These are phyloP conservation scores for Aspergillus indologenus DNA, from an alignment of 495 filamentous ascomycete species.

Conservation along the genomic window DNA sequence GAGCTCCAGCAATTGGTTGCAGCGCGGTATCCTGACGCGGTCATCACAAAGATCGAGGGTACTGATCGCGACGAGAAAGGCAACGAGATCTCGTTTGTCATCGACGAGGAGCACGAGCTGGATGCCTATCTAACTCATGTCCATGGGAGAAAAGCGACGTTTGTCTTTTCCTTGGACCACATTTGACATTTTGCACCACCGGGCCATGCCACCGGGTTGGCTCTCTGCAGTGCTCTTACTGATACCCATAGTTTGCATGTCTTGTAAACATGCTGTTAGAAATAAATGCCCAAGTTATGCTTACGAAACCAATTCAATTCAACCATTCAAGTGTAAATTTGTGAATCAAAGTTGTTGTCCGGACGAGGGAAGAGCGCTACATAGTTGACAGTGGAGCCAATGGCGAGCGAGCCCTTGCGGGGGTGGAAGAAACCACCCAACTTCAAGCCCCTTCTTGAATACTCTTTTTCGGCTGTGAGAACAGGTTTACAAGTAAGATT, in stretches of 20 bases:
- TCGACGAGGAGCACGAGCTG: slow-evolving; percentile 68
- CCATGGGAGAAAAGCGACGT: slow-evolving; percentile 60
- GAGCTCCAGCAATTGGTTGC: slow-evolving; percentile 54
- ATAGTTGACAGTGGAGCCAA: neutral
- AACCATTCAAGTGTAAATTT: neutral
- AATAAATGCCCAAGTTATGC: neutral
- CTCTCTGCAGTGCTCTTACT: neutral
- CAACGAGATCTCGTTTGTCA: slow-evolving; percentile 53
- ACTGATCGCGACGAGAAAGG: slow-evolving; percentile 57
- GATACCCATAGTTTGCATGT: neutral
- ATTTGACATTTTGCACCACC: neutral
- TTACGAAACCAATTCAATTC: too few relatives aligned
- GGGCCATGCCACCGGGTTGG: too few relatives aligned
- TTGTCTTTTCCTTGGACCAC: slow-evolving; percentile 49
- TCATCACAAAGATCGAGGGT: slow-evolving; percentile 61
- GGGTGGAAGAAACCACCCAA: neutral
- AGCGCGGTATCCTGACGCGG: slow-evolving; percentile 52
- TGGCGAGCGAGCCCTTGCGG: neutral
- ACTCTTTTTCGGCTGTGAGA: too few relatives aligned
- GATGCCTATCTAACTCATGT: slow-evolving; percentile 65
- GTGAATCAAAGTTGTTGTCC: neutral
- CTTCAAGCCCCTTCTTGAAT: too few relatives aligned
- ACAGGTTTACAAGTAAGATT: too few relatives aligned
- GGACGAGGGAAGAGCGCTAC: neutral
- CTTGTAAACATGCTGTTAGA: neutral